These are phyloP conservation scores for Hypoxylon sp. DNA, from an alignment of 2,329 filamentous ascomycete genomes.

Conservation along the genomic window DNA sequence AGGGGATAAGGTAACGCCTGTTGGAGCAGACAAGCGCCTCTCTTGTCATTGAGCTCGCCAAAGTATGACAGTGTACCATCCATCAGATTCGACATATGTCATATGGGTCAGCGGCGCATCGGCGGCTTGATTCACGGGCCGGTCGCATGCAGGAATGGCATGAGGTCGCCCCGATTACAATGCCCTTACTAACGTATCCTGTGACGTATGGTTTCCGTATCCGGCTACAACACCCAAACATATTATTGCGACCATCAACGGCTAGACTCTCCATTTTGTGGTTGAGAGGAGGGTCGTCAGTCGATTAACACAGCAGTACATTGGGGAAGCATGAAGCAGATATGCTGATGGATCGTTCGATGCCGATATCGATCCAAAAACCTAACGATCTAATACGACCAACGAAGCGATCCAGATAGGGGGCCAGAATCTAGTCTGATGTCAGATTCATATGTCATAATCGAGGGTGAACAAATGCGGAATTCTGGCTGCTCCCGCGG, in stretches of 20 bases:
- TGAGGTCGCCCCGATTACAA: conserved; percentile 22
- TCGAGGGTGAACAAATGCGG: conserved; percentile 20
- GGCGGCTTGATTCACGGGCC: background rate
- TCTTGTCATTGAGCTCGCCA: background rate
- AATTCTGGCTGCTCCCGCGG: conserved; percentile 9
- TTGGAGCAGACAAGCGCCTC: background rate
- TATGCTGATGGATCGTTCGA: conserved; percentile 13
- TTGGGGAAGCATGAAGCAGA: background rate
- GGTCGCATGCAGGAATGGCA: conserved; percentile 4
- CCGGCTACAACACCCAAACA: conserved; percentile 11
- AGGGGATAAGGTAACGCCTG: background rate
- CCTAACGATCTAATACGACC: conserved; percentile 8
- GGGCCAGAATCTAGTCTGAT: conserved; percentile 34
- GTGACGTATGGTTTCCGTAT: conserved; percentile 38
- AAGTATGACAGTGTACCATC: background rate
- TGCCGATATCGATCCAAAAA: conserved; percentile 20
- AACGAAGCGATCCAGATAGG: conserved; percentile 21
- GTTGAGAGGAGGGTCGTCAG: background rate
- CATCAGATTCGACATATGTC: conserved; percentile 2
- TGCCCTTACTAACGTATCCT: conserved; percentile 17
- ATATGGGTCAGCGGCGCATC: conserved; percentile 4
- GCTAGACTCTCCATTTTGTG: background rate
- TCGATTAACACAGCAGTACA: conserved; percentile 23
- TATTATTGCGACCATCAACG: conserved; percentile 24
- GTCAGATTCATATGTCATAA: conserved; percentile 42